A percentile compares a stretch with the other conserved stretches of the same genome.
Evolutionary conservation across 2,329 filamentous ascomycete species (phyloP).

Genomic region (Apiospora hydei): DNA sequence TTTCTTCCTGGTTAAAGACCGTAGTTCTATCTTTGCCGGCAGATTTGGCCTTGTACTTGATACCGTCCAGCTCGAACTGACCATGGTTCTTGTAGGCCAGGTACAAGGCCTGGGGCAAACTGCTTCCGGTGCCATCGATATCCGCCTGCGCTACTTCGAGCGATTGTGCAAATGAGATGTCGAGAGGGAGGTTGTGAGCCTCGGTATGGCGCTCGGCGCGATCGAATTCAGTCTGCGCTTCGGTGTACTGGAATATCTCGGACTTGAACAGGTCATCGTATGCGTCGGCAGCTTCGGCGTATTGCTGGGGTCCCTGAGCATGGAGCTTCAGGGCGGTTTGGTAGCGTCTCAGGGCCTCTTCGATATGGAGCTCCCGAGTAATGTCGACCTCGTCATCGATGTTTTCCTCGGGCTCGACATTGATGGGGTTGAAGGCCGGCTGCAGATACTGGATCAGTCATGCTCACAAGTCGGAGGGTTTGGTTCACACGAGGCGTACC

Average conservation of each 20-base stretch:
- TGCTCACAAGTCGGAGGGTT: background rate
- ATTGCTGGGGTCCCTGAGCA: conserved; percentile 80
- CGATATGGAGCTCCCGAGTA: conserved; percentile 93
- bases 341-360: conserved; percentile 95
- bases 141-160: conserved; percentile 66
- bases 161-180: conserved; percentile 55
- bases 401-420: conserved; percentile 91
- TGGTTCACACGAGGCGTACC: background rate
- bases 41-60: conserved; percentile 59
- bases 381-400: conserved; percentile 92
- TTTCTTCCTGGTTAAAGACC: conserved; percentile 47
- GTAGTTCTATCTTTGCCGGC: conserved; percentile 36
- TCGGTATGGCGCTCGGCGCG: conserved; percentile 68
- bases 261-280: conserved; percentile 88
- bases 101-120: conserved; percentile 87
- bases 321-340: conserved; percentile 91
- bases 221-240: conserved; percentile 84
- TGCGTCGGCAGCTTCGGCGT: conserved; percentile 77
- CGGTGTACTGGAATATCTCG: conserved; percentile 92
- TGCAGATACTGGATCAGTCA: background rate
- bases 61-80: conserved; percentile 84
- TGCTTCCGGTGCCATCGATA: conserved; percentile 78
- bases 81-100: conserved; percentile 95
- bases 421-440: conserved; percentile 84
- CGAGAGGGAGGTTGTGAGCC: conserved; percentile 52